Evolutionary conservation across 257 asterid species (phyloP).

Genomic region (Scutellaria minor): DNA sequence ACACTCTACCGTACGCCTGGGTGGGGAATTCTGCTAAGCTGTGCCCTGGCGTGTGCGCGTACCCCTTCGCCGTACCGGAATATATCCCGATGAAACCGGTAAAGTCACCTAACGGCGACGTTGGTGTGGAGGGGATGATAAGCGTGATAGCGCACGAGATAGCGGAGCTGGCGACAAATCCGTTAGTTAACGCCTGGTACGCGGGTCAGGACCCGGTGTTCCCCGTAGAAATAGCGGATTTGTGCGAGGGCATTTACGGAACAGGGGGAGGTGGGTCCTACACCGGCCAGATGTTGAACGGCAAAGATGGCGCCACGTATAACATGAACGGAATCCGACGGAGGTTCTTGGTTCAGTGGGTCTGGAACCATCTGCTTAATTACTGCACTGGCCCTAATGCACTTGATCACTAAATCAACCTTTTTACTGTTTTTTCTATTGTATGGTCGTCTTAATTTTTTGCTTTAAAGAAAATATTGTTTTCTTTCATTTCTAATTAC

Average conservation of each 20-base stretch:
- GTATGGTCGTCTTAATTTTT: conserved; percentile 23
- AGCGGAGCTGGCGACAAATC: conserved; percentile 80
- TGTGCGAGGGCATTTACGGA: conserved; percentile 91
- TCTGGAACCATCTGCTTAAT: conserved; percentile 72
- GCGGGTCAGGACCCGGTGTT: conserved; percentile 84
- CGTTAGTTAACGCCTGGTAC: conserved; percentile 84
- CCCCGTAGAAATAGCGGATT: conserved; percentile 91
- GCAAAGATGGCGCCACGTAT: conserved; percentile 77
- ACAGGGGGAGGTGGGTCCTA: conserved; percentile 89
- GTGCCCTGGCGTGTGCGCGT: conserved; percentile 81
- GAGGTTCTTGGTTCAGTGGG: conserved; percentile 91
- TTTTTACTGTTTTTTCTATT: conserved; percentile 14
- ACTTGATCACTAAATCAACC: conserved; percentile 67
- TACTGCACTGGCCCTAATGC: conserved; percentile 98
- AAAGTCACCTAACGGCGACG: conserved; percentile 76
- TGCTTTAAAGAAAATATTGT: conserved; percentile 28
- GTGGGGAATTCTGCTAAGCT: conserved; percentile 79
- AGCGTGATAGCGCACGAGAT: conserved; percentile 91
- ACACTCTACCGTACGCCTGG: conserved; percentile 96
- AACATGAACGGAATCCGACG: conserved; percentile 85
- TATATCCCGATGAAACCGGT: conserved; percentile 68
- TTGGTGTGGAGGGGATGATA: conserved; percentile 88
- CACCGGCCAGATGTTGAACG: conserved; percentile 82
- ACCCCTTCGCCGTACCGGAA: conserved; percentile 79
- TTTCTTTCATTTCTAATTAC: conserved; percentile 3